Evolutionary conservation across 441 rosid species (phyloP), one percentile per base, ranked within the genome.

Genomic region (Brassica hybrid): DNA sequence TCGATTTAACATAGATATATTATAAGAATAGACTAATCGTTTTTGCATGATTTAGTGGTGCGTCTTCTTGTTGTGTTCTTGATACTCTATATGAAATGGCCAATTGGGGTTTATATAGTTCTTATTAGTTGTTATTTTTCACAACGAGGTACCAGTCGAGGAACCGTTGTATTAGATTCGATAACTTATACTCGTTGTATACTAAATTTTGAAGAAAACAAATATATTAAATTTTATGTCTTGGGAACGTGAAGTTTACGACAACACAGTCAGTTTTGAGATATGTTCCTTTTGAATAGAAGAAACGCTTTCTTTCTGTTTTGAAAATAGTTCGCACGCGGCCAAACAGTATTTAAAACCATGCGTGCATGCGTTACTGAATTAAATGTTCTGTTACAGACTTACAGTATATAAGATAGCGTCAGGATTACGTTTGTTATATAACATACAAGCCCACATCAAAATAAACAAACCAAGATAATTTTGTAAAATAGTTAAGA

Each of bases 321-420:
- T 50, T 76, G 6, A 23, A 48, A 70, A 2, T n/a, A 19, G 32
- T 58, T 19, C 7, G 7, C 63, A 21, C 32, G 63, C 63, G 63
- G 63, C 63, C 32, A 11, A 11, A 58, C 10, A 58, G 14, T 21
- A 61, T 17, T 11, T 76, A 32, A 34, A 76, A 62, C 64, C 6
- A 34, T 56, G 74, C 7, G 17, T 67, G 74, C 75, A 76, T 52
- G 75, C 79, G 75, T 69, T 70, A 76, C 45, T 12, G 41, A 62
- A 0, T 50, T 76, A 7, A 61, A 76, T 14, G 65, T 23, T 63
- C 65, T 64, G 59, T 69, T 62, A 75, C 11, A 43, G 50, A 57
- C n/a, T 9, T 57, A 7, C 12, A 19, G 27, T 58, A 67, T 45
- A 43, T 41, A 68, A 45, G n/a, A 23, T 58, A 19, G 58, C 57